Percentiles rank a stretch among this genome's conserved stretches.
phyloP scores from a whole-genome alignment of 176 grass and related monocot genomes.

The Puccinellia tenuiflora region DNA sequence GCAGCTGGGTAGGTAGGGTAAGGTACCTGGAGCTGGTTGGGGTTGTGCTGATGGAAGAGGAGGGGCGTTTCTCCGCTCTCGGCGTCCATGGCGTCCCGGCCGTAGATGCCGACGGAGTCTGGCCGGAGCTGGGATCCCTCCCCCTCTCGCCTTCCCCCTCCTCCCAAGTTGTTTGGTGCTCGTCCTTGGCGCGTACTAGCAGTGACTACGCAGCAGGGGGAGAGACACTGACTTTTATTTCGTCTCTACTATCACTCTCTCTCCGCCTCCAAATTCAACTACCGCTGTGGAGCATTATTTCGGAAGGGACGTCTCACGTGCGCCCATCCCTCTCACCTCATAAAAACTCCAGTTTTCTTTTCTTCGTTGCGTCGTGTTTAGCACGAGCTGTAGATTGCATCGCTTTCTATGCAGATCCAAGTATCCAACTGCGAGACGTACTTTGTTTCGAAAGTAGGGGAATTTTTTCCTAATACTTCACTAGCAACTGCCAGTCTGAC shows the following conservation, averaged over 20 bases:
- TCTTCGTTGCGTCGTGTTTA: no score
- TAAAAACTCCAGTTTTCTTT: no score
- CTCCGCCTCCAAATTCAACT: background rate
- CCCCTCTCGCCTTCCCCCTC: background rate
- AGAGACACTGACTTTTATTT: background rate
- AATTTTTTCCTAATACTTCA: no score
- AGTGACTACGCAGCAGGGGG: background rate
- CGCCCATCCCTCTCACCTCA: no score
- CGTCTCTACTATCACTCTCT: background rate
- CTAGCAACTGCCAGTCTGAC: no score
- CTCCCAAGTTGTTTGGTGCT: background rate
- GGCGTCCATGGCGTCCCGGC: slow-evolving; percentile 22
- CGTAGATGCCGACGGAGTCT: background rate
- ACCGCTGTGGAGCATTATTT: no score
- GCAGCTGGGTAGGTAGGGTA: background rate
- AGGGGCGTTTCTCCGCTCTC: slow-evolving; percentile 33
- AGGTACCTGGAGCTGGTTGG: background rate
- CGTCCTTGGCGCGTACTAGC: background rate
- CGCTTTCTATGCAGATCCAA: no score
- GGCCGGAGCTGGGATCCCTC: background rate
- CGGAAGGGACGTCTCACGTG: no score
- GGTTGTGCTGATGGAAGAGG: slow-evolving; percentile 6
- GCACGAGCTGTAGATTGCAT: no score
- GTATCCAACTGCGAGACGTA: no score
- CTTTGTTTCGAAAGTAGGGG: no score